These are phyloP conservation scores for Phoma sp. DNA, from an alignment of 2,329 filamentous ascomycete genomes.

Conservation along the genomic window DNA sequence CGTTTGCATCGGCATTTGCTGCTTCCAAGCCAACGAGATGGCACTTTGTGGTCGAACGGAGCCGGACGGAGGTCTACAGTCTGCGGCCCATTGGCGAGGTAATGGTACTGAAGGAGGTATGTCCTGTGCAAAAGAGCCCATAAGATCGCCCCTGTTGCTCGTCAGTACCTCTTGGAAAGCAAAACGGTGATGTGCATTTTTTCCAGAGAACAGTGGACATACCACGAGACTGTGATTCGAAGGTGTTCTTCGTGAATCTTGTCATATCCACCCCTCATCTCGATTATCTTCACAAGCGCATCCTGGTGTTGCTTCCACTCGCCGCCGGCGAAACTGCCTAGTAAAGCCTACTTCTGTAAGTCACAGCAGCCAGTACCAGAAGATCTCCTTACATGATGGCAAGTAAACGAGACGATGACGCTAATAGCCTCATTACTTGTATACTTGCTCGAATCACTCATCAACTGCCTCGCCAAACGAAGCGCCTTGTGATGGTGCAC, in stretches of 20 bases:
- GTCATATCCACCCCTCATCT: conserved; percentile 32
- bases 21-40: conserved; percentile 66
- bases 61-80: conserved; percentile 60
- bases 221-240: conserved; percentile 41
- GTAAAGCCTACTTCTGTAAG: conserved; percentile 22
- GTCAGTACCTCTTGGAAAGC: not conserved
- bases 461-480: conserved; percentile 22
- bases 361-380: not conserved
- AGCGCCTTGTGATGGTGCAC: conserved; percentile 33
- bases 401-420: conserved; percentile 33
- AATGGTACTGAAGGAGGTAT: conserved; percentile 33
- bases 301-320: conserved; percentile 34
- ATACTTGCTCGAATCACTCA: conserved; percentile 31
- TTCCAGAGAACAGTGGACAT: not conserved
- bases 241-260: conserved; percentile 30
- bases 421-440: conserved; percentile 30
- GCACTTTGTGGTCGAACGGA: conserved; percentile 62
- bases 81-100: conserved; percentile 28
- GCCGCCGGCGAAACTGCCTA: conserved; percentile 26
- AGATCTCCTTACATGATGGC: conserved; percentile 31
- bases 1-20: conserved; percentile 39
- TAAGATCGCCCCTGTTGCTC: conserved; percentile 33
- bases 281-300: conserved; percentile 32
- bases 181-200: not conserved
- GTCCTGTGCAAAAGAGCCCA: conserved; percentile 39